phyloP scores from a whole-genome alignment of 2,329 filamentous ascomycete species.

The Paracorniculantispora psalliotae region DNA sequence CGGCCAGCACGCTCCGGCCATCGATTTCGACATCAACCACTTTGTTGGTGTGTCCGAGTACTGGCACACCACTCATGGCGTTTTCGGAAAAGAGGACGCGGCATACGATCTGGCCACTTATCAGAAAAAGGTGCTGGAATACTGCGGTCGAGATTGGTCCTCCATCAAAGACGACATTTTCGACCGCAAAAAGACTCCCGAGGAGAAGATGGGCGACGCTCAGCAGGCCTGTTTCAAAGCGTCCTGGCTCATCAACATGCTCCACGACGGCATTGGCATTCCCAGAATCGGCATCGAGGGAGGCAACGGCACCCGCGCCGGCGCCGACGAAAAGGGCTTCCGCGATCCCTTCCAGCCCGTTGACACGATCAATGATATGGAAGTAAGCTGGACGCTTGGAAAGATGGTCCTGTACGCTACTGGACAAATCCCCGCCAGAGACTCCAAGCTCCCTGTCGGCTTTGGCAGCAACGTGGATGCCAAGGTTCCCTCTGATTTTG shows the following conservation, averaged over 20 bases:
- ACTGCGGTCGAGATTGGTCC: conserved; percentile 80
- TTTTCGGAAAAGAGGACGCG: conserved; percentile 75
- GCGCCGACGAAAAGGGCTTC: conserved; percentile 64
- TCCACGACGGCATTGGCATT: conserved; percentile 93
- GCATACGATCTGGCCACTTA: conserved; percentile 89
- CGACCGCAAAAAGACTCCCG: conserved; percentile 65
- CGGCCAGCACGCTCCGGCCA: conserved; percentile 86
- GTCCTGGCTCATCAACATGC: conserved; percentile 93
- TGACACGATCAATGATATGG: conserved; percentile 83
- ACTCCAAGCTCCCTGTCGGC: conserved; percentile 66
- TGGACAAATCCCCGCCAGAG: conserved; percentile 70
- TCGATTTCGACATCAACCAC: conserved; percentile 96
- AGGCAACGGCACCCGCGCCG: conserved; percentile 67
- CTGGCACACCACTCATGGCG: conserved; percentile 96
- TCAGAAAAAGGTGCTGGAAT: conserved; percentile 76
- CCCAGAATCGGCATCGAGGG: conserved; percentile 77
- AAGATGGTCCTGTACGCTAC: conserved; percentile 95
- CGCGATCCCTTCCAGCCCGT: conserved; percentile 86
- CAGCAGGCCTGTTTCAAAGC: conserved; percentile 95
- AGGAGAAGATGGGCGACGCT: conserved; percentile 72
- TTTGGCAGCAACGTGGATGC: conserved; percentile 79
- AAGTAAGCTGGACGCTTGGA: conserved; percentile 95
- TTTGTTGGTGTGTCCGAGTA: conserved; percentile 98
- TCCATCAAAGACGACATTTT: conserved; percentile 64
- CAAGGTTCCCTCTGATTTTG: conserved; percentile 70